Evolutionary conservation across 2,329 filamentous ascomycete species (phyloP), one percentile per base, ranked within the genome.

Genomic region (Lachnellula cervina): DNA sequence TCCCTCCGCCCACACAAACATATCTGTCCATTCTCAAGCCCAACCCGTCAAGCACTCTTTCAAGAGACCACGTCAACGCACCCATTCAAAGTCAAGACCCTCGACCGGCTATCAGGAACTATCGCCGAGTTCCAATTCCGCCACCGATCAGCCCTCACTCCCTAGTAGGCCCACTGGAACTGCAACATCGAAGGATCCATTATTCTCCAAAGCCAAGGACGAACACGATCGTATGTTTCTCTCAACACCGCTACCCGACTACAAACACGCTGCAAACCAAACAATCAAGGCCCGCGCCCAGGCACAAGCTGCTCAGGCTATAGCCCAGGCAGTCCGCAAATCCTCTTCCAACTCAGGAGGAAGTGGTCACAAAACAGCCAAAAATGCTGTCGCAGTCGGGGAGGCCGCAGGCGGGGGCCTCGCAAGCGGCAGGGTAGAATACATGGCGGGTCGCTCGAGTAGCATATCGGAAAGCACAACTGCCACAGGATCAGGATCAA

Each of bases 241-340:
- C 53, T 63, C 62, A 44, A 67, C 64, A 54, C 66, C 66, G 43
- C 55, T 66, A 42, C 58, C 61, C 50, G 64, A 69, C 59, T 67
- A 65, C 59, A 65, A 63, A 60, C 64, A 63, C 55, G 52, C 62
- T 46, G 64, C 66, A 43, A 68, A 66, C 53, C 66, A 67, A 55
- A 61, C 60, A 51, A 63, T 49, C 48, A 67, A 66, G 55, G 56
- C 59, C 25, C 57, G 64, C 59, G 62, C 64, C 42, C 53, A 58
- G 53, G 48, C 56, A 23, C 56, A 58, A 19, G 61, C 56, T 37
- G 44, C 59, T 28, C 56, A 57, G 52, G 55, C 58, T 17, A 54
- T 59, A 17, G 60, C 62, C 17, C 49, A 56, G 49, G 58, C 54
- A 43, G 59, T 46, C 49, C 64, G 65, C 40, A 66, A 63, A 51